A percentile compares a stretch with the other conserved stretches of the same genome.
These are phyloP conservation scores for Lobulomyces angularis DNA, from an alignment of 192 early-diverging fungal species.

Conservation along the genomic window DNA sequence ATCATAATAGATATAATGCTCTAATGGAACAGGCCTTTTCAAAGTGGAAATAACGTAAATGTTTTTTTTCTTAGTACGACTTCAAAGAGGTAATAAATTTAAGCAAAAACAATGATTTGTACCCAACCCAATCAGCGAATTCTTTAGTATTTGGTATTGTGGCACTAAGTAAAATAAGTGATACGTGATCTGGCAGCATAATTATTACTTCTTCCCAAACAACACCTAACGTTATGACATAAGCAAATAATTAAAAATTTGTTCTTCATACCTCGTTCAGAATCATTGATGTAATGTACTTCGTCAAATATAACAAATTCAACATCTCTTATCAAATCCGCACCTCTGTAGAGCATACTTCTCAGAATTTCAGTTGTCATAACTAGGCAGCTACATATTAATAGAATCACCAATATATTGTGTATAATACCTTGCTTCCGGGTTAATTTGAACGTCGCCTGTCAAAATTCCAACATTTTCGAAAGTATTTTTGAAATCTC, in stretches of 20 bases:
- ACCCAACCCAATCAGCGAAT: conserved; percentile 99
- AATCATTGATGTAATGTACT: conserved; percentile 94
- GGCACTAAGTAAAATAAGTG: conserved; percentile 86
- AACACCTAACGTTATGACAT: conserved; percentile 62
- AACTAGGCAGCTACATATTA: conserved; percentile 87
- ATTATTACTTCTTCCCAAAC: conserved; percentile 99
- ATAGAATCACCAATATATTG: too few relatives aligned
- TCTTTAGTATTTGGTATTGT: conserved; percentile 96
- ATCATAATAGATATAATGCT: conserved; percentile 82
- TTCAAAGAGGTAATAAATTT: conserved; percentile 11
- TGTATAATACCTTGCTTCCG: too few relatives aligned
- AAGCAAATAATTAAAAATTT: conserved; percentile 2
- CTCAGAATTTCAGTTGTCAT: conserved; percentile 99
- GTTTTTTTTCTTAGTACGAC: conserved; percentile 90
- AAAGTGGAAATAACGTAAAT: conserved; percentile 94
- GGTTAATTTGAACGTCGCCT: conserved; percentile 92
- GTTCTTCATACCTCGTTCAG: conserved; percentile 41
- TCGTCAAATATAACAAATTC: conserved; percentile 99
- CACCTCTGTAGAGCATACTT: conserved; percentile 94
- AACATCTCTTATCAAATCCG: conserved; percentile 90
- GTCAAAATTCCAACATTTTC: conserved; percentile 93
- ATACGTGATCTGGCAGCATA: conserved; percentile 92
- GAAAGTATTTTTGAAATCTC: conserved; percentile 81
- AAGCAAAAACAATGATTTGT: not conserved
- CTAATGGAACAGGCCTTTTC: conserved; percentile 87